Percentiles rank a stretch among this genome's conserved stretches.
Conservation (phyloP, 192 early-diverging fungal species). For the Coemansia sp. region DNA sequence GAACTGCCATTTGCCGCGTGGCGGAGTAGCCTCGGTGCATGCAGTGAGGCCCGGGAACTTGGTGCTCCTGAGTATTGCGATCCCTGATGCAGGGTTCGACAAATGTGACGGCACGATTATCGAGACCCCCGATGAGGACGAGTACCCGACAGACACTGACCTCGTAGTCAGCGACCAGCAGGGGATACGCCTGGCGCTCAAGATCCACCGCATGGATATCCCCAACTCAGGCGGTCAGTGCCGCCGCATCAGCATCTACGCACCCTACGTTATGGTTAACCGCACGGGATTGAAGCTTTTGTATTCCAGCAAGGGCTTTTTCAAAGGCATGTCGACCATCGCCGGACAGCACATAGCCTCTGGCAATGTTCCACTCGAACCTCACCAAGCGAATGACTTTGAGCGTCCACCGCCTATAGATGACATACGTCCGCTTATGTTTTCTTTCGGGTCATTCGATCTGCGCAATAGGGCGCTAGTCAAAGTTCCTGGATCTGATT, state of each 20-base stretch:
- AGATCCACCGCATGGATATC: constrained; percentile 67
- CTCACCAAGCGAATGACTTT: constrained; percentile 26
- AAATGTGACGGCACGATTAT: constrained; percentile 86
- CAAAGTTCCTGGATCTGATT: constrained; percentile 72
- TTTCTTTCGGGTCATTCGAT: constrained; percentile 88
- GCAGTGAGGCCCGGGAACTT: constrained; percentile 82
- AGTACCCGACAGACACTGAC: constrained; percentile 74
- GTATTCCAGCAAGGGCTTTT: constrained; percentile 80
- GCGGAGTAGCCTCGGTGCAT: constrained; percentile 77
- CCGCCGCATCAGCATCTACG: constrained; percentile 86
- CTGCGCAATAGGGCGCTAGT: constrained; percentile 81
- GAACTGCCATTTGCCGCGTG: constrained; percentile 65
- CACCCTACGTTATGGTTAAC: constrained; percentile 93
- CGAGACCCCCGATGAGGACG: constrained; percentile 77
- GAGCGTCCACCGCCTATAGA: constrained; percentile 11
- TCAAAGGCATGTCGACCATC: constrained; percentile 71
- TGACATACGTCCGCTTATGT: constrained; percentile 69
- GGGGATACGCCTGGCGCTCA: constrained; percentile 65
- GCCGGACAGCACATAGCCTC: constrained; percentile 64
- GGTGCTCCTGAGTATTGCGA: constrained; percentile 71
- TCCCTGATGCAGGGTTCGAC: constrained; percentile 75
- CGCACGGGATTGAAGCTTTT: constrained; percentile 80
- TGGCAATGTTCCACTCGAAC: constrained; percentile 22
- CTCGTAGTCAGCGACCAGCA: constrained; percentile 70
- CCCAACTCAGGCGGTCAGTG: constrained; percentile 65